Evolutionary conservation across 164 flowering plant genomes (phyloP), one percentile per base, ranked within the genome.

Genomic region (Warburgia ugandensis): DNA sequence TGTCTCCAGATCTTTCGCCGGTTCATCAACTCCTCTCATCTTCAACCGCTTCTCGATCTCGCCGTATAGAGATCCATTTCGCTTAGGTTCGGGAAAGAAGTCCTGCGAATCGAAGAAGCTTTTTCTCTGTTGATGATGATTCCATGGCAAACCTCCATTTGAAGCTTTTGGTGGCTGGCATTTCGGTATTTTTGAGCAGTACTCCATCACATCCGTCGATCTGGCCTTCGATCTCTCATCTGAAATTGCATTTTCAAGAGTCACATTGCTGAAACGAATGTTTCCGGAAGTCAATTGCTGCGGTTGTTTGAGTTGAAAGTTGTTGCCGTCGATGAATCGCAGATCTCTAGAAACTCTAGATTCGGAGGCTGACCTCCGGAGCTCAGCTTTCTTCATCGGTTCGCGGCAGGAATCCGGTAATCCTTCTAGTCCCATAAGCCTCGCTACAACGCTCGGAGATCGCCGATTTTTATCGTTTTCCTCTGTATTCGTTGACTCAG

Each of bases 281-380:
- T 29, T 33, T 22, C 56, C 59, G 1, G 19, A 17, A 49, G 54
- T 59, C 30, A 43, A 28, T 22, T 47, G 69, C 31, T 35, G 31
- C 16, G 45, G 16, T n/a, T 45, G 69, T 44, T 50, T 67, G 20
- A 33, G 27, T 48, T 63, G 79, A 28, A 60, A 61, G 28, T 55
- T 48, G 36, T 67, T 63, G 0, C 69, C 66, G 21, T 76, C 84
- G 5, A 67, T 19, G 53, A 60, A 73, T 13, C 75, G 76, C 48
- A 73, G 62, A 64, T 81, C 88, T 59, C 68, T 77, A 9, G 75
- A 58, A 3, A 72, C 92, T 60, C 99, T 69, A 2, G 95, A 84
- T 54, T 92, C 96, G 14, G 99, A 92, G 2, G 94, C 87, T 7
- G 95, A 92, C 73, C 99, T 68, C 47, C 91, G 74, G 3, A 87